A percentile compares a stretch with the other conserved stretches of the same genome.
These are phyloP conservation scores for Nitzschia sp. DNA, from an alignment of 108 stramenopile species.

Conservation along the genomic window DNA sequence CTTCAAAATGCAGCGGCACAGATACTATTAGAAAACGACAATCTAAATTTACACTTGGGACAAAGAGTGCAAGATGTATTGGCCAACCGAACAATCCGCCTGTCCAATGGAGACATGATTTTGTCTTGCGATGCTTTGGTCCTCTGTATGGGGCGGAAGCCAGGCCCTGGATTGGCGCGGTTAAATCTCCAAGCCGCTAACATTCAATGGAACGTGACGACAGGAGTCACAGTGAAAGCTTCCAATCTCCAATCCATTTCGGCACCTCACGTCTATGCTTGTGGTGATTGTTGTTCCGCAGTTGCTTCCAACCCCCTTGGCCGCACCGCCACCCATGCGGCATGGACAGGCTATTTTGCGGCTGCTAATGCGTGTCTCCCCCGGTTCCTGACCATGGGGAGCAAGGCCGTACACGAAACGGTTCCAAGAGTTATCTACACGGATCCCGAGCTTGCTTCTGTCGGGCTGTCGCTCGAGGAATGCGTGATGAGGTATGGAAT, in stretches of 20 bases:
- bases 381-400: constrained; percentile 9
- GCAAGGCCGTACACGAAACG: constrained; percentile 20
- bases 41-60: constrained; percentile 15
- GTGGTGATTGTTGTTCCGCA: constrained; percentile 44
- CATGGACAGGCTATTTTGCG: constrained; percentile 54
- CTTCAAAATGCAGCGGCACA: constrained; percentile 18
- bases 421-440: constrained; percentile 52
- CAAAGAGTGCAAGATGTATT: not conserved
- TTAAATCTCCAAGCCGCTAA: constrained; percentile 29
- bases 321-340: constrained; percentile 47
- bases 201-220: constrained; percentile 28
- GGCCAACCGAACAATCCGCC: not conserved
- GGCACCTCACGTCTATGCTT: constrained; percentile 34
- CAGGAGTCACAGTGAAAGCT: constrained; percentile 35
- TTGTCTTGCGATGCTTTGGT: constrained; percentile 35
- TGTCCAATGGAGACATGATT: constrained; percentile 3
- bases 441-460: constrained; percentile 56
- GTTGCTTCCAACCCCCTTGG: constrained; percentile 10
- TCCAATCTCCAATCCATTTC: constrained; percentile 30
- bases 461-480: constrained; percentile 39
- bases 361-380: constrained; percentile 32
- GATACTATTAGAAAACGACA: constrained; percentile 22
- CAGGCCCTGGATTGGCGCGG: constrained; percentile 9
- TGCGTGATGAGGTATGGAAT: constrained; percentile 36
- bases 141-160: constrained; percentile 35